phyloP scores from a whole-genome alignment of 1,284 basidiomycete species.

The Sphagnurus paluster region DNA sequence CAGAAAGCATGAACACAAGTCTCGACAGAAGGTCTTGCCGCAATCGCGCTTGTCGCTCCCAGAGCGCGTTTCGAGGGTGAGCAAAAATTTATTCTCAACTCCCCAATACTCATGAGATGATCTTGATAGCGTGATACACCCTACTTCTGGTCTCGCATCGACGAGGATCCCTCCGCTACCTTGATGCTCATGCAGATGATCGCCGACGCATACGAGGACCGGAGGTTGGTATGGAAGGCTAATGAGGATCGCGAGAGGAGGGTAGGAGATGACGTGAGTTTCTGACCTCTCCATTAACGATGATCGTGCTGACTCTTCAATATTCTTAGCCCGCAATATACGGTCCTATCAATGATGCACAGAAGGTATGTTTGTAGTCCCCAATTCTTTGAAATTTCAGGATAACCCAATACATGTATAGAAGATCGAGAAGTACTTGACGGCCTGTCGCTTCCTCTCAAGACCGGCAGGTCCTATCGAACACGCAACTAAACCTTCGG shows the following conservation, averaged over 20 bases:
- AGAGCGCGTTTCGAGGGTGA: constrained; percentile 3
- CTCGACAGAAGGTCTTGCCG: neutral
- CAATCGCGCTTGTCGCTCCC: neutral
- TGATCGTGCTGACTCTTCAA: neutral
- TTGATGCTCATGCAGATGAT: constrained; percentile 26
- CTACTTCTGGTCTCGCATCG: neutral
- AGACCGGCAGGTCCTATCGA: constrained; percentile 2
- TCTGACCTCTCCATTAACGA: neutral
- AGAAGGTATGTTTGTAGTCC: constrained; percentile 4
- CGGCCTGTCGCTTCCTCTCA: constrained; percentile 8
- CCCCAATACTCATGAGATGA: neutral
- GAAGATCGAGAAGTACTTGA: constrained; percentile 11
- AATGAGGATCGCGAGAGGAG: constrained; percentile 14
- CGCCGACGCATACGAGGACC: constrained; percentile 22
- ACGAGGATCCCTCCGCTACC: constrained; percentile 14
- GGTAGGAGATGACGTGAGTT: constrained; percentile 10
- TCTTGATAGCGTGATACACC: constrained; percentile 7
- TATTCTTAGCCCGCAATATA: constrained; percentile 7
- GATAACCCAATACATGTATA: neutral
- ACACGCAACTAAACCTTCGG: neutral
- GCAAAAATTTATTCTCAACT: neutral
- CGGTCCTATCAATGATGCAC: constrained; percentile 8
- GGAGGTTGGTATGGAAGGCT: constrained; percentile 16
- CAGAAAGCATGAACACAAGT: too few relatives aligned
- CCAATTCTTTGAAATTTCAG: neutral